Percentiles rank a stretch among this genome's conserved stretches.
Conservation (phyloP, 2,329 filamentous ascomycete species). For the Penicillium palitans region DNA sequence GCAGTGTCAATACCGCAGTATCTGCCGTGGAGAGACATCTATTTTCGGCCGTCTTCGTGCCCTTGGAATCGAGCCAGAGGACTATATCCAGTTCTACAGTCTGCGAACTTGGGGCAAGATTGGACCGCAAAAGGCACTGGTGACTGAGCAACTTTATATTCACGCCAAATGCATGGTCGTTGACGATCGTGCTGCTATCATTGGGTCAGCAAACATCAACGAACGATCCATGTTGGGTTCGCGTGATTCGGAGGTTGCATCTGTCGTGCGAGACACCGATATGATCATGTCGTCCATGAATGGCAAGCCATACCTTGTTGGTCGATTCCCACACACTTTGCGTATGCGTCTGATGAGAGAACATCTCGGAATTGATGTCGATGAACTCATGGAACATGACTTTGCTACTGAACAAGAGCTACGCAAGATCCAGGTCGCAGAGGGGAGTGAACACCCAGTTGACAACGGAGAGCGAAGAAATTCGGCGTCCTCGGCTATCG, state of each 20-base stretch:
- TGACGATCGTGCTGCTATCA: constrained; percentile 88
- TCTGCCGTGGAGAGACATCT: constrained; percentile 86
- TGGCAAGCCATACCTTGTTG: constrained; percentile 83
- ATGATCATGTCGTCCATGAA: constrained; percentile 92
- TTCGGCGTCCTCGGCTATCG: constrained; percentile 34
- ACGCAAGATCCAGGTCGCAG: constrained; percentile 59
- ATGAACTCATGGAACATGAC: constrained; percentile 81
- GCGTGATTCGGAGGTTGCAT: constrained; percentile 88
- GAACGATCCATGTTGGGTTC: constrained; percentile 92
- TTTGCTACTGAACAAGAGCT: constrained; percentile 66
- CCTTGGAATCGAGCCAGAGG: constrained; percentile 82
- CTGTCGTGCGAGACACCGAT: constrained; percentile 87
- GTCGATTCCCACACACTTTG: constrained; percentile 87
- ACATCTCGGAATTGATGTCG: constrained; percentile 92
- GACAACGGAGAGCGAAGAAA: constrained; percentile 26
- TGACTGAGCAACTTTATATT: constrained; percentile 96
- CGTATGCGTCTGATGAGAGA: constrained; percentile 94
- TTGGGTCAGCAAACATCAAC: constrained; percentile 98
- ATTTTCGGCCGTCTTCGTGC: constrained; percentile 85
- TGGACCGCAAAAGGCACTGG: constrained; percentile 74
- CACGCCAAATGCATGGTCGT: constrained; percentile 97
- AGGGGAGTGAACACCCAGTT: constrained; percentile 39
- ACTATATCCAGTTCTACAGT: constrained; percentile 94
- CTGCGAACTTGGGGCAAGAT: constrained; percentile 91
- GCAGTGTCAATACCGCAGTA: constrained; percentile 95